Conservation (phyloP, 768 basidiomycete species). For the Steccherinum ochraceum region DNA sequence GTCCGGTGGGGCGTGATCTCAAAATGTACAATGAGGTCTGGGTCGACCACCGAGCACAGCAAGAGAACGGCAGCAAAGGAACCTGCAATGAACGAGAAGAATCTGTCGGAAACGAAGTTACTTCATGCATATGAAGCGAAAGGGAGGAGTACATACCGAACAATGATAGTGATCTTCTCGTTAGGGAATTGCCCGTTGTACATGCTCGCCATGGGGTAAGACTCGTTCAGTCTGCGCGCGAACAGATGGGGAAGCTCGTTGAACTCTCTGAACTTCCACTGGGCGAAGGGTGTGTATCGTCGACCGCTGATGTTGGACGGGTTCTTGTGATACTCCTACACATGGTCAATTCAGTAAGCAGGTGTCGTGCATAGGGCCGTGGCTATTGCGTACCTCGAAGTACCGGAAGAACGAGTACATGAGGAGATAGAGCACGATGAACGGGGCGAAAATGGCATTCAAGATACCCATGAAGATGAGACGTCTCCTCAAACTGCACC, state of each 20-base stretch:
- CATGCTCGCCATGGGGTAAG: constrained; percentile 85
- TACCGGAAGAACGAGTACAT: constrained; percentile 99
- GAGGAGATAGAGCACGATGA: constrained; percentile 92
- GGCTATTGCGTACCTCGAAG: constrained; percentile 70
- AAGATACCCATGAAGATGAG: constrained; percentile 97
- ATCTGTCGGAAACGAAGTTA: constrained; percentile 39
- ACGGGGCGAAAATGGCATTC: constrained; percentile 93
- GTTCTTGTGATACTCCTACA: constrained; percentile 96
- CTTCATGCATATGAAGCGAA: neutral
- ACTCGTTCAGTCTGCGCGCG: constrained; percentile 76
- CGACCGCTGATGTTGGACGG: constrained; percentile 92
- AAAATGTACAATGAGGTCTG: constrained; percentile 88
- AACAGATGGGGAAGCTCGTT: constrained; percentile 97
- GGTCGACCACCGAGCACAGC: constrained; percentile 87
- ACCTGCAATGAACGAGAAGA: constrained; percentile 92
- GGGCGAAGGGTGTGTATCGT: constrained; percentile 88
- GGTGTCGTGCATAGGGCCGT: neutral
- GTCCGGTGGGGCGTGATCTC: constrained; percentile 93
- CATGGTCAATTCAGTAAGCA: constrained; percentile 7
- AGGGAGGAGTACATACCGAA: constrained; percentile 57
- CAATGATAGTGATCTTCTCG: constrained; percentile 81
- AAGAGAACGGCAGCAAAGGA: constrained; percentile 96
- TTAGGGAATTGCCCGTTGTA: constrained; percentile 99
- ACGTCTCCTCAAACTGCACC: constrained; percentile 65
- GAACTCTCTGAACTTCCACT: constrained; percentile 99